These are phyloP conservation scores for Polyplosphaeria fusca DNA, from an alignment of 495 filamentous ascomycete genomes.

Conservation along the genomic window DNA sequence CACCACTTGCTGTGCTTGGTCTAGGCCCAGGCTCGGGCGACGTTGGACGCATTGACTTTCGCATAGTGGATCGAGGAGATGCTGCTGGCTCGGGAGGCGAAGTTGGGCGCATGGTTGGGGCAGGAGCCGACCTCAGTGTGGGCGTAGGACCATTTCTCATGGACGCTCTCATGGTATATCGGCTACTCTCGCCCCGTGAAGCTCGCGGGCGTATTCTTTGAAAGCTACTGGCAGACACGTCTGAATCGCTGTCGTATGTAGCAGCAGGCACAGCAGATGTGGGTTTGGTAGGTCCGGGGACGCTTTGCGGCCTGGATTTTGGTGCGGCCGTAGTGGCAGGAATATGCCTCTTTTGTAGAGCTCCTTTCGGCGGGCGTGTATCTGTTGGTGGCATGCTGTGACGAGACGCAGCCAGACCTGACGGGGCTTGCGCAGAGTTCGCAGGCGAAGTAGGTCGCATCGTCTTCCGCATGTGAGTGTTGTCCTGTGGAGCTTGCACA, in stretches of 20 bases:
- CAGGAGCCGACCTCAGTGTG: constrained; percentile 19
- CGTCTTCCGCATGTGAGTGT: constrained; percentile 41
- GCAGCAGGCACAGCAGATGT: constrained; percentile 16
- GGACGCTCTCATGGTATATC: constrained; percentile 54
- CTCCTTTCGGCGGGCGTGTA: constrained; percentile 33
- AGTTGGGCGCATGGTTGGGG: constrained; percentile 16
- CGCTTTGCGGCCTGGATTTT: constrained; percentile 21
- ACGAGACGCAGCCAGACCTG: constrained; percentile 29
- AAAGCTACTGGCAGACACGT: constrained; percentile 61
- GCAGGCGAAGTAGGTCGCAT: constrained; percentile 41
- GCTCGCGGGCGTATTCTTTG: constrained; percentile 46
- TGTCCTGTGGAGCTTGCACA: constrained; percentile 20
- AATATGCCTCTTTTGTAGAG: constrained; percentile 41
- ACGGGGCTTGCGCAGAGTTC: constrained; percentile 43
- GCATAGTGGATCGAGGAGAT: constrained; percentile 31
- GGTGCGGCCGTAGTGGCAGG: constrained; percentile 19
- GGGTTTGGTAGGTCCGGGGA: constrained; percentile 17
- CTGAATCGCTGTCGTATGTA: constrained; percentile 54
- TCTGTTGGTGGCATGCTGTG: constrained; percentile 23
- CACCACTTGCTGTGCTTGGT: constrained; percentile 11
- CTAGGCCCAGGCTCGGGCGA: constrained; percentile 37
- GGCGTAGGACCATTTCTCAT: constrained; percentile 47
- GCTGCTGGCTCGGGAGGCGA: constrained; percentile 3
- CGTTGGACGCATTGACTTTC: constrained; percentile 35
- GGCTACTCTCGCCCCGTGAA: constrained; percentile 33